Evolutionary conservation across 1,284 basidiomycete genomes (phyloP), one percentile per base, ranked within the genome.

Genomic region (Agaricales sp.): DNA sequence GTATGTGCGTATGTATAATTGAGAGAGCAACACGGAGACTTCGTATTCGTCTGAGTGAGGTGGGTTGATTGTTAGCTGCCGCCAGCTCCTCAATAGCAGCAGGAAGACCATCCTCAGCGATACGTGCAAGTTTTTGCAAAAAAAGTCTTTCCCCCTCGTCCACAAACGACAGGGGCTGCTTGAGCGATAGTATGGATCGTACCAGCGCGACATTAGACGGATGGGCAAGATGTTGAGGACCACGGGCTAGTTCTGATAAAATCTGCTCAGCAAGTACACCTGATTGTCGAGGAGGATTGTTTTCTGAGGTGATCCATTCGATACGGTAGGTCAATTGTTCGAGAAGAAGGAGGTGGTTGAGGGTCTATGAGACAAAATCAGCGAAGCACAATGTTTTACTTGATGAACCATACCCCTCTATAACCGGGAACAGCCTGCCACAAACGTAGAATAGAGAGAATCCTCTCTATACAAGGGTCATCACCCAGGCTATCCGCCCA

Each of bases 401-500:
- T 38, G 45, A 19, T 48, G 47, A 41, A 45, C 39, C 43, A 53
- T 44, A 81, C 82, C 68, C 83, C 77, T 23, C 76, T 68, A 61
- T 84, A 85, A 2, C 80, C 80, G 47, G 77, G 71, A 2, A 74
- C 63, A 30, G 65, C 69, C 62, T 88, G 86, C 87, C 87, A 89
- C 23, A 87, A 53, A 14, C 76, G 71, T 47, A 88, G 52, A 11
- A 87, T 70, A 6, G 73, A 75, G 4, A 88, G 61, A 0, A 74
- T 70, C 43, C 78, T 72, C 55, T 84, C 80, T 4, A 81, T 71
- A 57, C 82, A 83, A 14, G 63, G 61, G 50, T 76, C 72, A 52
- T 80, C 74, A 1, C 80, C 80, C n/a, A 85, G 65, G 59, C 82
- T 82, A 57, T 88, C 86, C 16, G 85, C 76, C 81, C 84, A 89